A percentile compares a stretch with the other conserved stretches of the same genome.
Evolutionary conservation across 1,284 basidiomycete species (phyloP).

Genomic region (Ceratobasidium theobromae): DNA sequence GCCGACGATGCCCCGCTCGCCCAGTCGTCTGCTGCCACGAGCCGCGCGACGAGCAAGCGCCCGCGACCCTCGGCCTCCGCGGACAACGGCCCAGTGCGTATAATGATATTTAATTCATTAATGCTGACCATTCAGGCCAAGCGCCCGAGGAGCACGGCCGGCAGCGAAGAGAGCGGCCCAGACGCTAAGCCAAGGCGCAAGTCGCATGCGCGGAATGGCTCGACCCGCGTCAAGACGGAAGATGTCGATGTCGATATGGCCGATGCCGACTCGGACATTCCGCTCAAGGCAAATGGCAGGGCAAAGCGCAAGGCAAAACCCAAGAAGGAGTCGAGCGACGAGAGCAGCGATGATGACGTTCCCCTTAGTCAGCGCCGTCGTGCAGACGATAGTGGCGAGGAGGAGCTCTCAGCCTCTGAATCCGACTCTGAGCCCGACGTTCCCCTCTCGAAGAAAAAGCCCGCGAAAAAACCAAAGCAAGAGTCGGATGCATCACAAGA

Average conservation of each 20-base stretch:
- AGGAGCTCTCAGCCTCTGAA: constrained; percentile 20
- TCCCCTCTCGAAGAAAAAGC: constrained; percentile 47
- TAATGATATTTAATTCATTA: neutral
- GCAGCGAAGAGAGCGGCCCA: constrained; percentile 18
- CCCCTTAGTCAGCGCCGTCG: constrained; percentile 33
- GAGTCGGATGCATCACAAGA: constrained; percentile 48
- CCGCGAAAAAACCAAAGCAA: constrained; percentile 54
- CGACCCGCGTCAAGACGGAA: constrained; percentile 36
- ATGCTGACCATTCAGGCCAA: constrained; percentile 22
- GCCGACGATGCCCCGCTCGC: constrained; percentile 2
- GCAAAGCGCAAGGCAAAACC: constrained; percentile 30
- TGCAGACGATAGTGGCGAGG: constrained; percentile 42
- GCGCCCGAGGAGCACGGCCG: constrained; percentile 13
- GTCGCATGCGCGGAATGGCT: too few relatives aligned
- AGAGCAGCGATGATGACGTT: constrained; percentile 33
- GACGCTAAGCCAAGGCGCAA: too few relatives aligned
- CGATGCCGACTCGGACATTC: constrained; percentile 14
- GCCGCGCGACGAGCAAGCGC: constrained; percentile 31
- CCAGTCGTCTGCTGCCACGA: neutral
- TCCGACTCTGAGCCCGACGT: constrained; percentile 43
- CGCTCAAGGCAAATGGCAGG: constrained; percentile 44
- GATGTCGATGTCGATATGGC: constrained; percentile 19
- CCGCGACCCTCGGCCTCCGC: constrained; percentile 29
- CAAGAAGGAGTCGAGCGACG: constrained; percentile 15
- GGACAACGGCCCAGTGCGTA: constrained; percentile 35